Evolutionary conservation across 2,329 filamentous ascomycete genomes (phyloP), one percentile per base, ranked within the genome.

Genomic region (Chrysosporium keratinophilum): DNA sequence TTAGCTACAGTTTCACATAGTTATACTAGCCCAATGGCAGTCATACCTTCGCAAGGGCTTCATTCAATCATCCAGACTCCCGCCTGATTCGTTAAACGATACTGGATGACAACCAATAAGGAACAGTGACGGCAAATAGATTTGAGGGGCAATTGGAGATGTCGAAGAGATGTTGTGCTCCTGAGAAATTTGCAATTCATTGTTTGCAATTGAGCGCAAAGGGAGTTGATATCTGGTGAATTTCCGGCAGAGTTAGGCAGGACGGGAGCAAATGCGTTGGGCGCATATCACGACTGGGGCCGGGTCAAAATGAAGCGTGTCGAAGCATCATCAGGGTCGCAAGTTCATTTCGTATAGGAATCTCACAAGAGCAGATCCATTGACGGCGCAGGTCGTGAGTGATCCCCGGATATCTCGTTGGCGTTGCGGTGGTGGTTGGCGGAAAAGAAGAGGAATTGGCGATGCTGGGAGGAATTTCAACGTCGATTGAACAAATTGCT

Each of bases 131-230:
- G 54, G 54, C 50, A 17, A 58, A 58, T 58, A 35, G 55, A 54
- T 52, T 44, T 19, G 47, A 44, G 5, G n/a, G 58, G 54, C 51
- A 52, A 49, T 52, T 52, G 46, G 54, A 34, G 56, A 58, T 49
- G 44, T 34, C 58, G 57, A 48, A 55, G 59, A 54, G 59, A 62
- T 57, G 54, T 63, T 55, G 61, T 58, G 56, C 56, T 58, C 42
- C 54, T 54, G 54, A 59, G 56, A 52, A 33, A 60, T 46, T 59
- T 55, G 59, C 35, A 61, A 63, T 64, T 64, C 68, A 71, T 70
- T 46, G 64, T 69, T 67, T 61, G 65, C 60, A 60, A 62, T 57
- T 61, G 42, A 55, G 56, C 52, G 60, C 54, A 35, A 23, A 48
- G 34, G 15, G 15, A 43, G 35, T 28, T 49, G 44, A 43, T 42